Base-by-base conservation (phyloP, 768 basidiomycete species). In the Panaeolus cyanescens region DNA sequence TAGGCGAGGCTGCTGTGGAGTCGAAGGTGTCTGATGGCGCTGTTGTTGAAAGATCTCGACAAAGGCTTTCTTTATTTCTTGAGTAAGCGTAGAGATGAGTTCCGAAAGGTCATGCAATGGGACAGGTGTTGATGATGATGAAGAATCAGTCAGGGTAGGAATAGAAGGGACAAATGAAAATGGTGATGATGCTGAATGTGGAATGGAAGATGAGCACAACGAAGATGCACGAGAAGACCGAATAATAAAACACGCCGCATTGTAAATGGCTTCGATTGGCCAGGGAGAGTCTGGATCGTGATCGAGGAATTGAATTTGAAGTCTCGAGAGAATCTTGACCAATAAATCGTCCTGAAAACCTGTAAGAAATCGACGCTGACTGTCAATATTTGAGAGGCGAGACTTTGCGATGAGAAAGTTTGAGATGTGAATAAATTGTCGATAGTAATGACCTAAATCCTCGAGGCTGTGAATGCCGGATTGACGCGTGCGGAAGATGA, bases 201-300 rank as follows among this genome's bases (percentile, higher is more conserved):
- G n/a, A n/a, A n/a, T n/a, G n/a, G n/a, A n/a, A n/a, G n/a, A n/a
- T n/a, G n/a, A n/a, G n/a, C n/a, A n/a, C n/a, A n/a, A n/a, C n/a
- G n/a, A 19, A 22, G 42, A 19, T 6, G 10, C 22, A 20, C n/a
- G n/a, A 20, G 19, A 6, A 5, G 64, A 56, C 0, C 58, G 64
- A 9, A 70, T 28, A 4, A 64, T 60, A 39, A 70, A 67, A 6
- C 62, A 54, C 0, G 67, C 61, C 1, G 66, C 68, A n/a, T 65
- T 67, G 6, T 64, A 61, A 25, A 70, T 56, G 15, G 70, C 59
- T 0, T 31, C 45, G 25, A 72, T 30, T 9, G 39, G 30, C 56
- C 67, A 72, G 1, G 68, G 68, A n/a, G 68, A 60, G 3, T 70
- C 68, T 2, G 70, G 72, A 8, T 64, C 63, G 22, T 61, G 60